Base-by-base conservation (phyloP, 441 rosid species). In the Erodium chrysanthum region DNA sequence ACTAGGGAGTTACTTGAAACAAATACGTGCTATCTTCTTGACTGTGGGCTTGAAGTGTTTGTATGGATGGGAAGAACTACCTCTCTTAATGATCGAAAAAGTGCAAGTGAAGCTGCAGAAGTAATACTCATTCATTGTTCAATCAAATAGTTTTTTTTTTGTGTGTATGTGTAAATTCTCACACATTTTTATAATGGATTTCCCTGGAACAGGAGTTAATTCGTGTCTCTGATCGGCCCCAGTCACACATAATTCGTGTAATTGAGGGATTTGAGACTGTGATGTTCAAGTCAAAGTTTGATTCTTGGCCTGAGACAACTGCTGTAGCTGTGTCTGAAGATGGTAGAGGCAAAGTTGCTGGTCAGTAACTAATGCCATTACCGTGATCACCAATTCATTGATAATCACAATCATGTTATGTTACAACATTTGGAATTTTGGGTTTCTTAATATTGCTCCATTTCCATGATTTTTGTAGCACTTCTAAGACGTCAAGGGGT, bases 271-370 rank as follows among this genome's bases (percentile, higher is more conserved):
- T 92, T 74, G 99, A 96, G 83, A 83, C 96, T 15, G 83, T 75
- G 81, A 80, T 93, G 65, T 96, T 96, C 83, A 96, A 92, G 79
- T 83, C 96, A 66, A 88, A 86, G 79, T 96, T 96, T 79, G 94
- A 84, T 73, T 88, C 96, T 71, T 96, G 99, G 97, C 97, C 99
- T 35, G 84, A 85, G 67, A 92, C 96, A 64, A 83, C 96, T 25
- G 76, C 88, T 22, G 37, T 88, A 73, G 85, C 94, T 65, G 88
- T 86, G 69, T 82, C 85, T 20, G 98, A 90, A 80, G 99, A 96
- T 79, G 98, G 98, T 68, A 87, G 98, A 78, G 99, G 99, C 66
- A 96, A 92, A 85, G 97, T 96, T 15, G 92, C 99, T 23, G 99
- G 99, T 96, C 61, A 54, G 61, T 54, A 54, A 18, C 61, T 54